These are phyloP conservation scores for Mycena amicta DNA, from an alignment of 768 basidiomycete genomes.

Conservation along the genomic window DNA sequence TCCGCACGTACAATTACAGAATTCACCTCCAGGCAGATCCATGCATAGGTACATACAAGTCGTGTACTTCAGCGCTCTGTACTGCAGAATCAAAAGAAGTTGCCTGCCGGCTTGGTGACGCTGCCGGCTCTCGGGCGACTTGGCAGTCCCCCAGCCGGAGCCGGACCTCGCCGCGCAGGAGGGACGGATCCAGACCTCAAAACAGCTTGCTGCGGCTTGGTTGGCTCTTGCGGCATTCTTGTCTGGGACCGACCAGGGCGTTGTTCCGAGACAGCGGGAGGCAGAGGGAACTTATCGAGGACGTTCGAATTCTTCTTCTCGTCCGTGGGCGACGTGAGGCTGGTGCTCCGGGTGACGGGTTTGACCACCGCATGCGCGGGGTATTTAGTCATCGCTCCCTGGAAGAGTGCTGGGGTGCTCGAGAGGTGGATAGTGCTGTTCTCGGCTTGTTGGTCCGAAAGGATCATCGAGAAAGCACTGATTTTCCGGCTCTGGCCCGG, in stretches of 20 bases:
- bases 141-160: background rate
- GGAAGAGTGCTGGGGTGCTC: slow-evolving; percentile 10
- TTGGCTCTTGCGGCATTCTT: background rate
- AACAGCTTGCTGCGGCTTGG: slow-evolving; percentile 1
- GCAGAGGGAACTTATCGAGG: background rate
- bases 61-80: background rate
- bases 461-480: slow-evolving; percentile 9
- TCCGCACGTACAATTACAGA: too few relatives aligned
- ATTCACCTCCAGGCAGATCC: too few relatives aligned
- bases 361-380: slow-evolving; percentile 1
- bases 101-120: slow-evolving; percentile 4
- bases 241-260: background rate
- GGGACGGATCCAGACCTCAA: slow-evolving; percentile 8
- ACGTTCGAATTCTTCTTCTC: background rate
- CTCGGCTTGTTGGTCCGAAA: slow-evolving; percentile 7
- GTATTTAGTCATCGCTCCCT: background rate
- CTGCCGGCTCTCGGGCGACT: slow-evolving; percentile 6
- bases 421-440: slow-evolving; percentile 17
- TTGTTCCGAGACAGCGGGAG: background rate
- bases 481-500: slow-evolving; percentile 1
- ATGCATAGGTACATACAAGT: too few relatives aligned
- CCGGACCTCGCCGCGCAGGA: background rate
- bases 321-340: background rate
- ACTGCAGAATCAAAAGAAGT: background rate
- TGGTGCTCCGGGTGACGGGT: slow-evolving; percentile 5